phyloP scores from a whole-genome alignment of 805 yeast species.

The Osmozyma mogii region DNA sequence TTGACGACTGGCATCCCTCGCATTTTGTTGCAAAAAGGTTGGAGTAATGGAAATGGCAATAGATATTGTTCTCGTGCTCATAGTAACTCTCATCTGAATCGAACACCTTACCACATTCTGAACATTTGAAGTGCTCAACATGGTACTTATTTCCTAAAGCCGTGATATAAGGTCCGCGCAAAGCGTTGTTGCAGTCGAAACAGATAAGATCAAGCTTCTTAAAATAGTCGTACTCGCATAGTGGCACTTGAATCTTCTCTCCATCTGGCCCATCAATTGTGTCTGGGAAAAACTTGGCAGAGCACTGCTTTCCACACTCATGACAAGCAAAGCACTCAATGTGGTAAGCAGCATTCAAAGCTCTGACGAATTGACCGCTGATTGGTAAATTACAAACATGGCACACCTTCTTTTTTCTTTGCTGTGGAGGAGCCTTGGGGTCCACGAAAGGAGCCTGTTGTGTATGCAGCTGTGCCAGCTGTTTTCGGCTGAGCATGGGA shows the following conservation, averaged over 20 bases:
- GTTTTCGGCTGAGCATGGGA: constrained; percentile 1
- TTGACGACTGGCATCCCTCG: constrained; percentile 88
- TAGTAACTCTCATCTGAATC: constrained; percentile 88
- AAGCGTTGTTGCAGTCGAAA: constrained; percentile 72
- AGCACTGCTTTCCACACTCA: constrained; percentile 76
- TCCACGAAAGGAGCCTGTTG: constrained; percentile 1
- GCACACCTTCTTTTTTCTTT: constrained; percentile 24
- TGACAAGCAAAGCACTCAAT: constrained; percentile 81
- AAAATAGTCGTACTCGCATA: constrained; percentile 93
- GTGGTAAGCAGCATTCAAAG: constrained; percentile 72
- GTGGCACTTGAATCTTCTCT: constrained; percentile 26
- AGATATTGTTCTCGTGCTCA: constrained; percentile 75
- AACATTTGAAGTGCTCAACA: constrained; percentile 91
- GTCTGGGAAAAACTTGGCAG: constrained; percentile 82
- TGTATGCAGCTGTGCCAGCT: constrained; percentile 3
- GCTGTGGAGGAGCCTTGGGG: not conserved
- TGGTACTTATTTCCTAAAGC: constrained; percentile 90
- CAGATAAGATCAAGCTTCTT: constrained; percentile 81
- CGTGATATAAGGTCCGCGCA: constrained; percentile 88
- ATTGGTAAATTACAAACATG: constrained; percentile 30
- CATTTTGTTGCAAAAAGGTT: constrained; percentile 78
- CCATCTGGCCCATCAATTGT: constrained; percentile 42
- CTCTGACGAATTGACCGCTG: constrained; percentile 74
- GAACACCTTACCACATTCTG: constrained; percentile 76
- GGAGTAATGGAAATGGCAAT: constrained; percentile 91